A percentile compares a stretch with the other conserved stretches of the same genome.
These are phyloP conservation scores for Phialemonium atrogriseum DNA, from an alignment of 2,329 filamentous ascomycete genomes.

Conservation along the genomic window DNA sequence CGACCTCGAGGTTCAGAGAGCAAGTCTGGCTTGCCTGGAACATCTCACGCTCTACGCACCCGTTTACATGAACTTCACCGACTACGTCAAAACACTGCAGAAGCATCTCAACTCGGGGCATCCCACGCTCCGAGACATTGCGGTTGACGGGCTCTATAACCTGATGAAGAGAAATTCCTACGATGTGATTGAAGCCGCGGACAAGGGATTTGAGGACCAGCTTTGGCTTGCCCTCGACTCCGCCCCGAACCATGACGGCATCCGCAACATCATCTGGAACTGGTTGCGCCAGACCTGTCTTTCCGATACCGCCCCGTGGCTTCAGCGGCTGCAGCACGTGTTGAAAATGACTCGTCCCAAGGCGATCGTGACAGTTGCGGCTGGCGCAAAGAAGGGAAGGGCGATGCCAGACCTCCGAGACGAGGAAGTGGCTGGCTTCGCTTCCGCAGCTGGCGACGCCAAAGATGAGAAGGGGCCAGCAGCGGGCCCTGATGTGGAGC, in stretches of 20 bases:
- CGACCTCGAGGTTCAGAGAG: conserved; percentile 61
- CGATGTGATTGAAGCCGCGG: conserved; percentile 69
- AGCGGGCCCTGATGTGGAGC: conserved; percentile 63
- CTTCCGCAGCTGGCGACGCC: conserved; percentile 56
- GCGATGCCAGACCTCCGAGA: conserved; percentile 76
- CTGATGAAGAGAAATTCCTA: conserved; percentile 88
- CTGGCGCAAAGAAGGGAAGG: conserved; percentile 35
- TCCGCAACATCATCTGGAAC: conserved; percentile 82
- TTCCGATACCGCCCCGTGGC: conserved; percentile 72
- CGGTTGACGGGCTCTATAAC: conserved; percentile 83
- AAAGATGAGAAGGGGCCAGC: conserved; percentile 47
- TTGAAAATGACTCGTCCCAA: conserved; percentile 79
- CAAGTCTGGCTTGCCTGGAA: conserved; percentile 76
- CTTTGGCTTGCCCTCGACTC: conserved; percentile 85
- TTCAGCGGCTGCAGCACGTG: conserved; percentile 79
- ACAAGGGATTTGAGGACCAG: conserved; percentile 76
- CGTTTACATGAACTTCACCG: conserved; percentile 72
- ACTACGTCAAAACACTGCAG: conserved; percentile 79
- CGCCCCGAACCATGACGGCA: conserved; percentile 64
- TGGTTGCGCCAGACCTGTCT: conserved; percentile 91
- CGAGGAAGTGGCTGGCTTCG: conserved; percentile 94
- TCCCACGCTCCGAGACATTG: conserved; percentile 64
- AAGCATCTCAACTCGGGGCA: conserved; percentile 64
- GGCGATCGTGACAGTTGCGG: conserved; percentile 41
- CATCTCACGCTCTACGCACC: conserved; percentile 90